These are phyloP conservation scores for Cyclospora cayetanensis DNA, from an alignment of 169 alveolate genomes.

Conservation along the genomic window DNA sequence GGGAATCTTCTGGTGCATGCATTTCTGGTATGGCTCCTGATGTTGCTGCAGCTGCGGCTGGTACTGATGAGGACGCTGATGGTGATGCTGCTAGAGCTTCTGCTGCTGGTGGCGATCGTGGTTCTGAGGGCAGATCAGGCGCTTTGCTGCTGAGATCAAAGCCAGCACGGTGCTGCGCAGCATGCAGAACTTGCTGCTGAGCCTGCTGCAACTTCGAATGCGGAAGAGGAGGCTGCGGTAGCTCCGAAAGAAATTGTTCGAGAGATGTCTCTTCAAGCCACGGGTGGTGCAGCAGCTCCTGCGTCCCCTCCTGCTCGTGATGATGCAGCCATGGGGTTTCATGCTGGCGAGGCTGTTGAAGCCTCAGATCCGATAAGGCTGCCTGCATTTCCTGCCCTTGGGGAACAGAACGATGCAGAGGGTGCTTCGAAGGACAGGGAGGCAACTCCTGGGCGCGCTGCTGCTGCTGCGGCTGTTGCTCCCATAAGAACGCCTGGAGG, in stretches of 20 bases:
- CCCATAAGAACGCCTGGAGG: neutral
- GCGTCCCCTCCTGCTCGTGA: neutral
- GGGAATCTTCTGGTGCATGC: constrained; percentile 44
- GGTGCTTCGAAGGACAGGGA: too few species aligned
- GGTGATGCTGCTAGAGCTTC: neutral
- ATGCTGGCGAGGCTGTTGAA: neutral
- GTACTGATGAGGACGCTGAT: neutral
- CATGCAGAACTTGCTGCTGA: neutral
- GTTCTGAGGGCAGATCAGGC: neutral
- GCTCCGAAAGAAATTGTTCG: neutral
- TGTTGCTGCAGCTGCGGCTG: constrained; percentile 13
- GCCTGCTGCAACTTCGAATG: neutral
- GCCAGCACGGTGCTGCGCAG: neutral
- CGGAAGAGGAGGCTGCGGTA: constrained; percentile 18
- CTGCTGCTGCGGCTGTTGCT: constrained; percentile 7
- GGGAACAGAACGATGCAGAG: too few species aligned
- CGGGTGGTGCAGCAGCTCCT: neutral
- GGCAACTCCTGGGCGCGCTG: neutral
- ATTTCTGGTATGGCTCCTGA: neutral
- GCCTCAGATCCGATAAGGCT: neutral
- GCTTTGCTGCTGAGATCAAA: constrained; percentile 20
- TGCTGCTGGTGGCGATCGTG: neutral
- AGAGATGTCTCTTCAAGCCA: constrained; percentile 48
- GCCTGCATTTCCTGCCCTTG: neutral
- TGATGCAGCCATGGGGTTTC: neutral